Evolutionary conservation across 2,329 filamentous ascomycete species (phyloP), one percentile per base, ranked within the genome.

Genomic region (Aureobasidium musti): DNA sequence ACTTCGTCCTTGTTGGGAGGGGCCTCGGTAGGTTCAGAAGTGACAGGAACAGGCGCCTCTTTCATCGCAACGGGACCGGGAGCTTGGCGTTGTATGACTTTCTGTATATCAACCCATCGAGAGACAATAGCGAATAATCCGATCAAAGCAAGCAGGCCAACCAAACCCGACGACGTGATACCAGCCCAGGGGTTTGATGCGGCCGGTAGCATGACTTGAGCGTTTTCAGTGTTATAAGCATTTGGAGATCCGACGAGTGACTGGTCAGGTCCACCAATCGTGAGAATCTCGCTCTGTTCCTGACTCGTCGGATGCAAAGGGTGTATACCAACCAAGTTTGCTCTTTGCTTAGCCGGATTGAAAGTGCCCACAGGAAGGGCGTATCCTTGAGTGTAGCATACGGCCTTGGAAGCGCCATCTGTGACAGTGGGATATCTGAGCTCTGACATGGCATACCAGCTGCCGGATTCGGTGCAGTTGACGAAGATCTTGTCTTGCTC

Each of bases 391-490:
- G 82, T 80, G 70, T 87, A 87, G 73, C 83, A 87, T 63, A 82
- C 77, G 10, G 87, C 87, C 69, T 80, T 78, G 28, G 82, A 79
- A 5, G 87, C 87, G 47, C 84, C 88, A 63, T 91, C 86, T 26
- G 93, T 89, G 33, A 97, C 91, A 11, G 94, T 84, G 3, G 95
- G 95, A 72, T 97, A 98, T 10, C 87, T 87, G 47, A 83, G 84
- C 67, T 96, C 94, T 1, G 94, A 97, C 79, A 98, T 84, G 37
- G 93, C 95, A 77, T 94, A 99, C 92, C 94, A 98, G 68, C 91
- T 90, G 35, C 93, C 94, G n/a, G 83, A 82, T 66, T 90, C 86
- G 1, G 93, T 97, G 71, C 89, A 89, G 75, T 97, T 97, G 67
- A 98, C 84, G 74, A 95, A 96, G 0, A 97, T 77, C 67, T 78